Evolutionary conservation across 2,329 filamentous ascomycete species (phyloP).

Genomic region (Cytospora schulzeri): DNA sequence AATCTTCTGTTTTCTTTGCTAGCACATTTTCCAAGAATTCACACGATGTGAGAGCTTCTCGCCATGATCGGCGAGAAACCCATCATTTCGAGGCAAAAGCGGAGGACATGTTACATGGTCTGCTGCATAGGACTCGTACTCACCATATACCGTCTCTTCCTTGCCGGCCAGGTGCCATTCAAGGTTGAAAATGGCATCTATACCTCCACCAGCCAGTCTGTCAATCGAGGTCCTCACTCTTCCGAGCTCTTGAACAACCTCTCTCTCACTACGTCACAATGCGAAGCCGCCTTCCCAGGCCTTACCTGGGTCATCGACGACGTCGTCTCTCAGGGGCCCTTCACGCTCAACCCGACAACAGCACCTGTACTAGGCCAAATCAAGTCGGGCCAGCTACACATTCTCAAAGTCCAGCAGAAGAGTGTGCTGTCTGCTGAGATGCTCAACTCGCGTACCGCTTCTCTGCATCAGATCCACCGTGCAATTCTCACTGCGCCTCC

Average conservation of each 20-base stretch:
- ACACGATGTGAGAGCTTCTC: conserved; percentile 15
- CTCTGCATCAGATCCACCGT: conserved; percentile 55
- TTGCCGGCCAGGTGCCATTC: conserved; percentile 23
- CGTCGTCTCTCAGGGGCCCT: conserved; percentile 47
- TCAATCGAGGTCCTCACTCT: conserved; percentile 12
- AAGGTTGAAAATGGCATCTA: neutral
- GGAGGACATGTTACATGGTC: conserved; percentile 31
- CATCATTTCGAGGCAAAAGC: conserved; percentile 30
- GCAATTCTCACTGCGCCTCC: conserved; percentile 52
- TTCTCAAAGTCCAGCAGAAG: conserved; percentile 45
- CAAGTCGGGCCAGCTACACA: conserved; percentile 46
- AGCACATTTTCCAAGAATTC: no score
- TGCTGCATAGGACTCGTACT: conserved; percentile 30
- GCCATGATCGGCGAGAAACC: conserved; percentile 30
- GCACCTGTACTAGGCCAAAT: conserved; percentile 46
- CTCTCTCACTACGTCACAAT: conserved; percentile 47
- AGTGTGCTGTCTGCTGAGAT: conserved; percentile 47
- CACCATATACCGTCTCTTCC: conserved; percentile 33
- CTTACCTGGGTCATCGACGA: conserved; percentile 50
- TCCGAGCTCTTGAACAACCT: conserved; percentile 38
- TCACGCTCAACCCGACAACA: conserved; percentile 42
- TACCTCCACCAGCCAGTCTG: neutral
- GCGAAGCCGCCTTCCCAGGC: conserved; percentile 47
- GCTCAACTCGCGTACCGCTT: conserved; percentile 51
- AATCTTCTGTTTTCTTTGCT: neutral